Percentiles rank a stretch among this genome's conserved stretches.
Evolutionary conservation across 2,329 filamentous ascomycete species (phyloP).

Genomic region (Epichloe festucae): DNA sequence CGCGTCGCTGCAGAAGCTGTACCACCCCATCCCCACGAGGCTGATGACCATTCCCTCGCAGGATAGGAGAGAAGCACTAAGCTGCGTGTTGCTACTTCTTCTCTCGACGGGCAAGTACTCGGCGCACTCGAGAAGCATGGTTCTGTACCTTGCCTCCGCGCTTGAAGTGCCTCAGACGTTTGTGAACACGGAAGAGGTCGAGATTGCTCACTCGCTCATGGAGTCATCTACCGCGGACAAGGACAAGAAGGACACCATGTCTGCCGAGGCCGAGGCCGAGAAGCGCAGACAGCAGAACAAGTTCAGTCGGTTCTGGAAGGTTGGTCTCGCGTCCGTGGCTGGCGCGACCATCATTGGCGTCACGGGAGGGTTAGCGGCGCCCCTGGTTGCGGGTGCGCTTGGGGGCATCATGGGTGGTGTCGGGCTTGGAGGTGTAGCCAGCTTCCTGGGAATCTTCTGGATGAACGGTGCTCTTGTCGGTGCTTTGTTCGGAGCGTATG

Average conservation of each 20-base stretch:
- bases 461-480: constrained; percentile 79
- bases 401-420: constrained; percentile 76
- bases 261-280: constrained; percentile 62
- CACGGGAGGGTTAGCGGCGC: constrained; percentile 81
- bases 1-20: constrained; percentile 34
- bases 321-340: constrained; percentile 76
- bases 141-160: constrained; percentile 55
- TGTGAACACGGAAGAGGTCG: constrained; percentile 57
- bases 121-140: constrained; percentile 56
- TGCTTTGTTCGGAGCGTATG: constrained; percentile 78
- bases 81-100: constrained; percentile 56
- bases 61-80: constrained; percentile 51
- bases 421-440: constrained; percentile 73
- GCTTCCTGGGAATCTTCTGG: constrained; percentile 74
- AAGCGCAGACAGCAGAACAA: constrained; percentile 61
- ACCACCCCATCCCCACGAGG: constrained; percentile 39
- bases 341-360: constrained; percentile 85
- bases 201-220: constrained; percentile 63
- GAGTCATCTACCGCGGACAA: constrained; percentile 42
- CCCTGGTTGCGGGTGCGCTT: constrained; percentile 73
- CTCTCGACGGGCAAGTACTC: constrained; percentile 63
- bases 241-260: constrained; percentile 37
- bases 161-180: constrained; percentile 48
- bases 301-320: constrained; percentile 68
- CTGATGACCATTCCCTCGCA: constrained; percentile 42